Evolutionary conservation across 306 rosid genomes (phyloP).

Genomic region (Ceratonia siliqua): DNA sequence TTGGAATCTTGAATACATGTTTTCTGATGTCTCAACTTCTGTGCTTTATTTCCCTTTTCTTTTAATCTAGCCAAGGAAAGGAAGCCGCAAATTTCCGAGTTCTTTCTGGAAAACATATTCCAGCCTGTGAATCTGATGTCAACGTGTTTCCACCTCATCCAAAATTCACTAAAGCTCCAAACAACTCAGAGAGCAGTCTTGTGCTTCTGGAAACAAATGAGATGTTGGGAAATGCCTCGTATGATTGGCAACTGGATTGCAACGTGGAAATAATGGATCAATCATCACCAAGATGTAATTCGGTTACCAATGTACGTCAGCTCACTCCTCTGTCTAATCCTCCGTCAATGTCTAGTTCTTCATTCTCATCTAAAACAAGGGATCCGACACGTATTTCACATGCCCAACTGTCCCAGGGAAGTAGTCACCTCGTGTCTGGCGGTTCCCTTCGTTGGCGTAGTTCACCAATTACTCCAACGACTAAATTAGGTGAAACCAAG

Average conservation of each 20-base stretch:
- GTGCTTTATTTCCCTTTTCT: not conserved
- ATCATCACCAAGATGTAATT: conserved; percentile 27
- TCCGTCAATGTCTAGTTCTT: conserved; percentile 10
- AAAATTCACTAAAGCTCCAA: conserved; percentile 22
- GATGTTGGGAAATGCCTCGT: conserved; percentile 10
- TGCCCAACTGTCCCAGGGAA: conserved; percentile 23
- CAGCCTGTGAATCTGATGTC: not conserved
- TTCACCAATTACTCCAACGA: conserved; percentile 57
- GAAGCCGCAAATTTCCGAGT: conserved; percentile 40
- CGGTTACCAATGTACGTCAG: conserved; percentile 4
- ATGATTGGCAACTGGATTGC: conserved; percentile 30
- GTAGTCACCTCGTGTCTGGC: no score
- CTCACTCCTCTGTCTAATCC: conserved; percentile 34
- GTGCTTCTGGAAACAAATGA: conserved; percentile 33
- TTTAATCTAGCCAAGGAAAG: conserved; percentile 33
- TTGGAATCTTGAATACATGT: not conserved
- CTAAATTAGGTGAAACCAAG: conserved; percentile 35
- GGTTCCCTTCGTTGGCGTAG: no score
- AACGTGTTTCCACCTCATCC: not conserved
- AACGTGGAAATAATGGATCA: conserved; percentile 22
- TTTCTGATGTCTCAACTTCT: not conserved
- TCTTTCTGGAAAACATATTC: conserved; percentile 30
- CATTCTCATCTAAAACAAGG: conserved; percentile 34
- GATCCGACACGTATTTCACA: conserved; percentile 26
- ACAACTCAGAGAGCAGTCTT: conserved; percentile 22